Base-by-base conservation (phyloP, 129 eudicot genomes). In the Rutidosis leptorrhynchoides region DNA sequence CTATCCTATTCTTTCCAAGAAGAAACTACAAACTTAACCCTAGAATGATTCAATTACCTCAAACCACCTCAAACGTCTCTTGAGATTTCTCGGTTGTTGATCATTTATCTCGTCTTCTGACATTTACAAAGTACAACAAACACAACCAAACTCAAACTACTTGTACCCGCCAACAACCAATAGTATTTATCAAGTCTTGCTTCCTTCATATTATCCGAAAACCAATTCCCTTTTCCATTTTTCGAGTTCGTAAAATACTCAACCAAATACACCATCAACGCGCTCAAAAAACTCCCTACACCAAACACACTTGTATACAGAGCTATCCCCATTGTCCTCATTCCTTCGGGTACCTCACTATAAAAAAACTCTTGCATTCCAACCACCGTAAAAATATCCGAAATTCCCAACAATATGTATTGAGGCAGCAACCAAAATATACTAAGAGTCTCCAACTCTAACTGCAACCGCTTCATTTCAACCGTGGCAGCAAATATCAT, bases 291-390 rank as follows among this genome's bases (percentile, higher is more conserved):
- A 62, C 99, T 89, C 23, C 99, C 99, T 0, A 89, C 88, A 1
- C 99, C 99, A 63, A 89, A 94, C 49, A 89, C 99, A 30, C 99
- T 94, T 0, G 99, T 86, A 51, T 87, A 89, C 62, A 94, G 30
- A 7, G 99, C 99, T 1, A 94, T 89, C 27, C 99, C 99, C 93
- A 89, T 83, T 26, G 99, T 94, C 58, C 89, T 72, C 99, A 89
- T 89, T 7, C 82, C 80, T 15, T 57, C 60, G 0, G 99, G 99
- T 3, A 94, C 99, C 68, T 88, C 99, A 8, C 86, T 76, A 56
- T 94, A 94, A 65, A 94, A 94, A 33, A 86, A 94, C 71, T 93
- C 95, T 52, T 94, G 99, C 99, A 94, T 89, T 29, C 97, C 99
- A 14, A 94, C 97, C 17, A 94, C 97, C 0, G 99, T 94, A 22